Evolutionary conservation across 1,284 basidiomycete species (phyloP).

Genomic region (Phellopilus nigrolimitatus): DNA sequence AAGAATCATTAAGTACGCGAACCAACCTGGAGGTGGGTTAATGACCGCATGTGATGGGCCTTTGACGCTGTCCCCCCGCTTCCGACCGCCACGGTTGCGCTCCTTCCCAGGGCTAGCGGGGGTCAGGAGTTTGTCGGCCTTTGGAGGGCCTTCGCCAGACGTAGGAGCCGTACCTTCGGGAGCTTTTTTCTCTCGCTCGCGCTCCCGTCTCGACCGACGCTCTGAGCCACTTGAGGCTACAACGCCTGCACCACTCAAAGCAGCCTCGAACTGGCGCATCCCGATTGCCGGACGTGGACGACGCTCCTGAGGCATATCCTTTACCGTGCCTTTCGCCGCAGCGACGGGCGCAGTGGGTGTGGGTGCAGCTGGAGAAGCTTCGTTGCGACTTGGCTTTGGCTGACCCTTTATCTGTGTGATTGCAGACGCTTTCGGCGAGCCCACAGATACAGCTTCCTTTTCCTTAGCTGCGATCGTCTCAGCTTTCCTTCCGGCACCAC

Average conservation of each 20-base stretch:
- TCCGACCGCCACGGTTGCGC: constrained; percentile 12
- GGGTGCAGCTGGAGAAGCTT: not conserved
- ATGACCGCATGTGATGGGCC: not conserved
- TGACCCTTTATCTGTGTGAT: not conserved
- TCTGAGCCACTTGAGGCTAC: constrained; percentile 27
- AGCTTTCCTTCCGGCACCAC: constrained; percentile 10
- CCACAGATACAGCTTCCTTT: not conserved
- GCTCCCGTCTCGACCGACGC: constrained; percentile 30
- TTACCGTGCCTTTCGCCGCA: constrained; percentile 5
- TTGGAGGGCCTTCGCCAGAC: not conserved
- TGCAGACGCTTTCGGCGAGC: not conserved
- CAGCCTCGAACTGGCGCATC: constrained; percentile 61
- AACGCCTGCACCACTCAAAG: constrained; percentile 52
- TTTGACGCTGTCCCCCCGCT: constrained; percentile 14
- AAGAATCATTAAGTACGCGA: not conserved
- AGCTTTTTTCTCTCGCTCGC: constrained; percentile 24
- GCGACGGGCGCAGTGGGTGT: constrained; percentile 1
- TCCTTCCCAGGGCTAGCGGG: constrained; percentile 3
- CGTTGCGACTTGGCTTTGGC: not conserved
- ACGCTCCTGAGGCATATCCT: constrained; percentile 28
- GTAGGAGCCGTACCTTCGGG: constrained; percentile 1
- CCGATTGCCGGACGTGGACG: constrained; percentile 53
- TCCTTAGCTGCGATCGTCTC: constrained; percentile 5
- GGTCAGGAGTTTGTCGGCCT: not conserved
- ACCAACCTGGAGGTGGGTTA: not conserved